phyloP scores from a whole-genome alignment of 257 asterid genomes.

The Ballota nigra region DNA sequence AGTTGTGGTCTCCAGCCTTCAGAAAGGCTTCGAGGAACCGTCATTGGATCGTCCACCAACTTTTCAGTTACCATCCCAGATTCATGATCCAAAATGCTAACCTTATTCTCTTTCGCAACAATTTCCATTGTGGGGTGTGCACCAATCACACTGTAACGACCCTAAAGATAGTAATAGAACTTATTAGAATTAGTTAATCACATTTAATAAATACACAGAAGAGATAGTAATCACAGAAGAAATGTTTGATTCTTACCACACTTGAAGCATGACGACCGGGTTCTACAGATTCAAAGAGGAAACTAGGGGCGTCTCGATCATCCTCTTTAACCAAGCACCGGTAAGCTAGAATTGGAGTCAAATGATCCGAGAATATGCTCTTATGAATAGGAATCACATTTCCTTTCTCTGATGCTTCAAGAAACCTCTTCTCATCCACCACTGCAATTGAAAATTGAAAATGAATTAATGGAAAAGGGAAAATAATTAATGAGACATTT shows the following conservation, averaged over 20 bases:
- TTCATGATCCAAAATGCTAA: conserved; percentile 64
- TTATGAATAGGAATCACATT: conserved; percentile 67
- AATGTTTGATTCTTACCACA: conserved; percentile 49
- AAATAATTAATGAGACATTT: neutral
- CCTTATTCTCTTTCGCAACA: conserved; percentile 70
- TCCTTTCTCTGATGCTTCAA: conserved; percentile 60
- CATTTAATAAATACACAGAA: neutral
- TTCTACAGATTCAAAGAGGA: conserved; percentile 83
- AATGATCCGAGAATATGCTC: conserved; percentile 85
- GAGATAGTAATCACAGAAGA: neutral
- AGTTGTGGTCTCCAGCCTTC: conserved; percentile 74
- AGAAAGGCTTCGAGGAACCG: conserved; percentile 60
- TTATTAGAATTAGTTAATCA: neutral
- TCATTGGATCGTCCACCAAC: conserved; percentile 70
- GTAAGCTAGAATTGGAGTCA: conserved; percentile 92
- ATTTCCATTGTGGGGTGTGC: conserved; percentile 83
- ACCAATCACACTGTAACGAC: conserved; percentile 88
- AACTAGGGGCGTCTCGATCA: conserved; percentile 90
- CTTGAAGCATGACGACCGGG: conserved; percentile 60
- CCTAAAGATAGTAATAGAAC: conserved; percentile 39
- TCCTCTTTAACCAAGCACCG: conserved; percentile 91
- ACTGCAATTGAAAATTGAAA: conserved; percentile 24
- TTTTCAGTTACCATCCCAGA: conserved; percentile 42
- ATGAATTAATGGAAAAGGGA: neutral
- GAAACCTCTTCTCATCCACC: conserved; percentile 54